phyloP scores from a whole-genome alignment of 176 grass and related monocot genomes.

The Carex kokanica region DNA sequence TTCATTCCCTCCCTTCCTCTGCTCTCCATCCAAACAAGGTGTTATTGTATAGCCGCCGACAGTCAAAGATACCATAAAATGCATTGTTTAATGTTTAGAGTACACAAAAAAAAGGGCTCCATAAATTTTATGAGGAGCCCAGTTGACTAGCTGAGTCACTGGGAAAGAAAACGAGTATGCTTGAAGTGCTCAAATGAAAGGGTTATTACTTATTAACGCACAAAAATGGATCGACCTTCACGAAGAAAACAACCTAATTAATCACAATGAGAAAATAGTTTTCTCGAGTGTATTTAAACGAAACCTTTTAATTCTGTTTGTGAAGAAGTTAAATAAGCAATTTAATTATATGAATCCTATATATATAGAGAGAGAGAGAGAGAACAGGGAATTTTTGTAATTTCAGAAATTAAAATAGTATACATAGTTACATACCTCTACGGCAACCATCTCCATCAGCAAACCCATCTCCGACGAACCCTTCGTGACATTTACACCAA shows the following conservation, averaged over 20 bases:
- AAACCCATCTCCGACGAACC: constrained; percentile 60
- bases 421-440: constrained; percentile 12
- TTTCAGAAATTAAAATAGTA: neutral
- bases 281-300: neutral
- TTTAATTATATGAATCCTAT: no score
- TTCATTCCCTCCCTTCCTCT: no score
- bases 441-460: constrained; percentile 45
- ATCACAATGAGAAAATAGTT: no score
- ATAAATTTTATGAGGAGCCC: neutral
- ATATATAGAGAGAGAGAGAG: no score
- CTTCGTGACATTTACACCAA: constrained; percentile 31
- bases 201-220: neutral
- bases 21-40: no score
- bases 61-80: neutral
- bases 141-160: neutral
- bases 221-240: neutral
- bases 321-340: no score
- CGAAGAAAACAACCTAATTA: neutral
- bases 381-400: no score
- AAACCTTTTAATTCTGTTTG: no score
- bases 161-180: neutral
- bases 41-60: neutral
- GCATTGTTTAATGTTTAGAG: neutral
- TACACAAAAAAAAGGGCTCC: neutral
- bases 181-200: neutral